These are phyloP conservation scores for Dictyostelium firmibasis DNA, from an alignment of 78 protist species.

Conservation along the genomic window DNA sequence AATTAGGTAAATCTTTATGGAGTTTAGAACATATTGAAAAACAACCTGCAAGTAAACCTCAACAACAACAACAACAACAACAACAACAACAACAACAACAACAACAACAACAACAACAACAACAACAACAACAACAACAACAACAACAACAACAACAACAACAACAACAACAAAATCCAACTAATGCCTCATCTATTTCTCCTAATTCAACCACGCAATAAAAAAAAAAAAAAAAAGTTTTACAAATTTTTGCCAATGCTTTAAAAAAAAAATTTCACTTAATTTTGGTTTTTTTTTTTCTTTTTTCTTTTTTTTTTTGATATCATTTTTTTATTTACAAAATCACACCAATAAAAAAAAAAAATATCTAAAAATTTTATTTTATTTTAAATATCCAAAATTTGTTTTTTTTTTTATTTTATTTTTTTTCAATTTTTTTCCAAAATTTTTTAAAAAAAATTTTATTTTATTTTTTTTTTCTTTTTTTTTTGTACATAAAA, in stretches of 20 bases:
- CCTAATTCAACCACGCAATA: too few relatives aligned
- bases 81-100: neutral
- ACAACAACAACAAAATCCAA: neutral
- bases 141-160: neutral
- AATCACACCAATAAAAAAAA: neutral
- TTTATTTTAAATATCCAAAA: neutral
- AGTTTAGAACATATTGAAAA: conserved; percentile 39
- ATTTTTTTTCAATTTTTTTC: neutral
- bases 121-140: neutral
- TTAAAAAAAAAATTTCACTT: too few relatives aligned
- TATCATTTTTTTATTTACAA: neutral
- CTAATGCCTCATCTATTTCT: too few relatives aligned
- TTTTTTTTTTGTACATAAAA: neutral
- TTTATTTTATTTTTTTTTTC: too few relatives aligned
- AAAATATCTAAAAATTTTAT: neutral
- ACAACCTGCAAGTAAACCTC: neutral
- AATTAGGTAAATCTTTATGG: conserved; percentile 79
- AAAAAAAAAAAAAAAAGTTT: neutral
- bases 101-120: neutral
- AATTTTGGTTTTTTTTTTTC: too few relatives aligned
- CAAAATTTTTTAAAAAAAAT: neutral
- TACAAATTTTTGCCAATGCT: too few relatives aligned
- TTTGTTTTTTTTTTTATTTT: neutral
- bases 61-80: neutral
- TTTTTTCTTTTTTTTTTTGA: neutral